Percentiles rank a stretch among this genome's conserved stretches.
These are phyloP conservation scores for Mycena maculata DNA, from an alignment of 768 basidiomycete genomes.

Conservation along the genomic window DNA sequence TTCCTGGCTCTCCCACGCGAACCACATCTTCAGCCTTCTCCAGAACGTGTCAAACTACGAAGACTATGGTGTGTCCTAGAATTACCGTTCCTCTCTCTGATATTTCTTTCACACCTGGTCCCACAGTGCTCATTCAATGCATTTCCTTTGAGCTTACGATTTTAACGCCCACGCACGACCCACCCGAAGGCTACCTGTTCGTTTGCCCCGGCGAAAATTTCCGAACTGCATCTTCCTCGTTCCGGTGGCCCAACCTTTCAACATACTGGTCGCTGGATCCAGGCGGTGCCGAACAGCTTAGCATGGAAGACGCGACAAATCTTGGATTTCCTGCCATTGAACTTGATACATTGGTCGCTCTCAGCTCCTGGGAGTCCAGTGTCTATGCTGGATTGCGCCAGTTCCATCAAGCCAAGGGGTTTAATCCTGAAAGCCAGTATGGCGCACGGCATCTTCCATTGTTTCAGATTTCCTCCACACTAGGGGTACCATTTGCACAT, in stretches of 20 bases:
- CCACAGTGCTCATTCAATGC: no score
- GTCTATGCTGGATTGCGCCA: no score
- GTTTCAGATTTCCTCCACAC: no score
- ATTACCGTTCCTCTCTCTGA: no score
- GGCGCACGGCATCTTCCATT: no score
- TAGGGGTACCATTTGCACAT: no score
- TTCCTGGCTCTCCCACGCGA: slow-evolving; percentile 2
- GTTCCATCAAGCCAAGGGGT: no score
- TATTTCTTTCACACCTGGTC: no score
- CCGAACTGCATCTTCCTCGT: not conserved
- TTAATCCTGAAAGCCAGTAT: no score
- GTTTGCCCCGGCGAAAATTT: not conserved
- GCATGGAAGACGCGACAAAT: not conserved
- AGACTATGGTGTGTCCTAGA: not conserved
- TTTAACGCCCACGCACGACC: not conserved
- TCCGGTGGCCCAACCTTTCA: not conserved
- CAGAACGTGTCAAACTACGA: not conserved
- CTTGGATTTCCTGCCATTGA: not conserved
- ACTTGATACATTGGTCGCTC: no score
- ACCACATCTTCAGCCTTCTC: slow-evolving; percentile 1
- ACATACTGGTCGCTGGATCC: not conserved
- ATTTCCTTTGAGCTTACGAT: no score
- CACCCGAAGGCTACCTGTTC: not conserved
- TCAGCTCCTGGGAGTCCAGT: no score
- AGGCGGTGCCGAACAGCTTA: not conserved